Conservation (phyloP, 441 rosid genomes). For the Pelargonium australe region DNA sequence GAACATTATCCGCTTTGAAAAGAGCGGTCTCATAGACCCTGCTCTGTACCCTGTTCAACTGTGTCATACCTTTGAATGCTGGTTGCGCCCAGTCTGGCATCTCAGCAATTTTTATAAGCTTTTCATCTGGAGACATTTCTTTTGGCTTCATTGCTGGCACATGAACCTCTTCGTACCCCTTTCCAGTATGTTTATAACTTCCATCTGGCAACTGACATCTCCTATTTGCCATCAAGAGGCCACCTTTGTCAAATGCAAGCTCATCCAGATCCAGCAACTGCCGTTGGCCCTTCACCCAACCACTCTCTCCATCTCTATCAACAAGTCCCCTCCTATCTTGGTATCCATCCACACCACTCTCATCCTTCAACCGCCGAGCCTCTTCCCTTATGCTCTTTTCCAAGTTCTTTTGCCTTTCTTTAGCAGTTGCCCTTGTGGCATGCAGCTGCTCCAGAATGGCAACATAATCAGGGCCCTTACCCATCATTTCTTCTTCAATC, state of each 20-base stretch:
- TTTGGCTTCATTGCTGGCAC: conserved; percentile 63
- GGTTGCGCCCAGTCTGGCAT: conserved; percentile 96
- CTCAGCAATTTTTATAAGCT: conserved; percentile 65
- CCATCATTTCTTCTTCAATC: conserved; percentile 80
- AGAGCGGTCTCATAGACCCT: conserved; percentile 79
- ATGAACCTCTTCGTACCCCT: conserved; percentile 88
- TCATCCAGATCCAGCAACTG: conserved; percentile 81
- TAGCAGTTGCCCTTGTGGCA: conserved; percentile 89
- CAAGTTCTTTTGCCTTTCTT: conserved; percentile 86
- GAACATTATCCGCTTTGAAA: conserved; percentile 62
- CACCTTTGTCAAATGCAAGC: conserved; percentile 84
- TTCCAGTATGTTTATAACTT: conserved; percentile 48
- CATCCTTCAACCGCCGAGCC: conserved; percentile 61
- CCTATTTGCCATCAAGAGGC: conserved; percentile 83
- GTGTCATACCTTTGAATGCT: conserved; percentile 83
- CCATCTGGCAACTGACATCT: conserved; percentile 74
- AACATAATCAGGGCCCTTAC: conserved; percentile 56
- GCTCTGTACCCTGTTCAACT: conserved; percentile 89
- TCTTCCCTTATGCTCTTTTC: conserved; percentile 95
- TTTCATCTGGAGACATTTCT: conserved; percentile 54
- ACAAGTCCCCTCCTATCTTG: conserved; percentile 50
- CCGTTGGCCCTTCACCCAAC: conserved; percentile 77
- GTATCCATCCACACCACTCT: conserved; percentile 58
- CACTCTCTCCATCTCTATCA: conserved; percentile 67
- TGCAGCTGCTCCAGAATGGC: conserved; percentile 87